phyloP scores from a whole-genome alignment of 163 green algal species.

The Trebouxiophyceae sp. region DNA sequence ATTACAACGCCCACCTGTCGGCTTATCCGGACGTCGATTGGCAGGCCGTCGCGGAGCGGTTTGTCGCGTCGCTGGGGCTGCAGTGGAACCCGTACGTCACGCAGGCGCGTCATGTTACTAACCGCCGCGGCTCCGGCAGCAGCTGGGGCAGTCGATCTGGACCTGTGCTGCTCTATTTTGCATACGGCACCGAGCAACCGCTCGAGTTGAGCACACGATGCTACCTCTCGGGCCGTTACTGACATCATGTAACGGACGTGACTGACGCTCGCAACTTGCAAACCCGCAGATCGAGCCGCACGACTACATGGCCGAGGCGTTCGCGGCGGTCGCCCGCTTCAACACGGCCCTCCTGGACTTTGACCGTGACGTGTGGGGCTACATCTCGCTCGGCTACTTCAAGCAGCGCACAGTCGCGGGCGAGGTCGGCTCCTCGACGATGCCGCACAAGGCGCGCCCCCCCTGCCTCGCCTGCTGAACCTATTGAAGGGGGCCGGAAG shows the following conservation, averaged over 20 bases:
- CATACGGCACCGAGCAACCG: background rate
- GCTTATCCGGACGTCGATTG: slow-evolving; percentile 95
- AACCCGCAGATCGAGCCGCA: slow-evolving; percentile 95
- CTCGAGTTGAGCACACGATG: too few species aligned
- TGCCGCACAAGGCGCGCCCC: slow-evolving; percentile 94
- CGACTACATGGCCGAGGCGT: slow-evolving; percentile 99
- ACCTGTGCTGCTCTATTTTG: background rate
- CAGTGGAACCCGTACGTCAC: slow-evolving; percentile 72
- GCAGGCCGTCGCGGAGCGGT: slow-evolving; percentile 55
- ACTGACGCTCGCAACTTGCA: too few species aligned
- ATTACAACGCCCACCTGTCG: slow-evolving; percentile 96
- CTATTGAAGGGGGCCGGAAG: too few species aligned
- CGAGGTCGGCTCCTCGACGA: slow-evolving; percentile 93
- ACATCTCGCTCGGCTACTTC: slow-evolving; percentile 99
- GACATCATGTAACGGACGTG: too few species aligned
- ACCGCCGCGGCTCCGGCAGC: too few species aligned
- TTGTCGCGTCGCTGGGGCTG: slow-evolving; percentile 62
- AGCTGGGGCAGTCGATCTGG: background rate
- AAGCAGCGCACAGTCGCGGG: slow-evolving; percentile 85
- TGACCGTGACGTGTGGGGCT: slow-evolving; percentile 95
- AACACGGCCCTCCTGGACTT: slow-evolving; percentile 98
- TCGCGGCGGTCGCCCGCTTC: slow-evolving; percentile 80
- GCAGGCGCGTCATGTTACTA: too few species aligned
- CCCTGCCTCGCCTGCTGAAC: too few species aligned
- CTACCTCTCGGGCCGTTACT: too few species aligned